A percentile compares a stretch with the other conserved stretches of the same genome.
Conservation (phyloP, 768 basidiomycete species). For the Russula vinacea region DNA sequence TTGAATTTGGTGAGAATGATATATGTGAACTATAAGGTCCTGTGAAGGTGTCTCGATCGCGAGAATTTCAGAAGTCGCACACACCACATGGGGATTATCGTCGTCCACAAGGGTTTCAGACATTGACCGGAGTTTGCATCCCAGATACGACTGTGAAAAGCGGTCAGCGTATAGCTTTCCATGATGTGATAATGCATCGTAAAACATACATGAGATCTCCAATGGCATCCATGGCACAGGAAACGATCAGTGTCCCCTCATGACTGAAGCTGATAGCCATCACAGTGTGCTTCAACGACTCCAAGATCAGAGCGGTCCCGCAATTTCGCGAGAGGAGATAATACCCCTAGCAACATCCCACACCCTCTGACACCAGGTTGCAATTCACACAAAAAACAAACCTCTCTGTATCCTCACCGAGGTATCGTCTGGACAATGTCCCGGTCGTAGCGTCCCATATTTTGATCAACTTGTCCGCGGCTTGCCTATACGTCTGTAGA, state of each 20-base stretch:
- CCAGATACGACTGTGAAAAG: conserved; percentile 80
- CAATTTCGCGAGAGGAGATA: conserved; percentile 18
- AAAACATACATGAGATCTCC: conserved; percentile 79
- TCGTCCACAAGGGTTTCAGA: conserved; percentile 93
- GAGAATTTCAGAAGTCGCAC: conserved; percentile 28
- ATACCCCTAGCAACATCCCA: conserved; percentile 93
- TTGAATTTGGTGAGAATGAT: conserved; percentile 88
- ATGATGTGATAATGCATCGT: neutral
- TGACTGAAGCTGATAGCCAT: conserved; percentile 91
- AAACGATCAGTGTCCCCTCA: conserved; percentile 92
- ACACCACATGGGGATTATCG: conserved; percentile 89
- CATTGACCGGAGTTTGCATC: conserved; percentile 97
- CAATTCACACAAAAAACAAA: conserved; percentile 94
- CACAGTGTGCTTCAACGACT: conserved; percentile 90
- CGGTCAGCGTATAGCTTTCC: neutral
- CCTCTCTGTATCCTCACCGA: conserved; percentile 67
- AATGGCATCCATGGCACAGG: conserved; percentile 97
- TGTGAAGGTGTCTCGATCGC: neutral
- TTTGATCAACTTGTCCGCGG: conserved; percentile 79
- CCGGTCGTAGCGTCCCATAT: conserved; percentile 71
- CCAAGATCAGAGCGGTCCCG: neutral
- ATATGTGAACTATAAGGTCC: conserved; percentile 66
- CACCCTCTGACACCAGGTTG: conserved; percentile 91
- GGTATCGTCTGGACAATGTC: conserved; percentile 66
- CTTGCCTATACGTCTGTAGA: conserved; percentile 50